phyloP scores from a whole-genome alignment of 192 early-diverging fungal genomes.

The Backusella australiensis region DNA sequence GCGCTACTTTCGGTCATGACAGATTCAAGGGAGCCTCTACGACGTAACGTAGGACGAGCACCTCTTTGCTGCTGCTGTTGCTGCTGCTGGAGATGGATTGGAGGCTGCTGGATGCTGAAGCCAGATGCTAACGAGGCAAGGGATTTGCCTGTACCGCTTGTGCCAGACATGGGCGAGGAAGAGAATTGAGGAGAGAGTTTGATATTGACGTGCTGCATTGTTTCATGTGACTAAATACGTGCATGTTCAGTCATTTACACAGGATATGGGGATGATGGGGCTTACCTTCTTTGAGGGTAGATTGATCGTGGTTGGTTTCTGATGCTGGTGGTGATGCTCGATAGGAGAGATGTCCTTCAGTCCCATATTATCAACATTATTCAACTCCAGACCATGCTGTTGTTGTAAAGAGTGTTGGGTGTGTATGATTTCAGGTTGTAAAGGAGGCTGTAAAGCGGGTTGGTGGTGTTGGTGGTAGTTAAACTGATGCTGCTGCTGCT shows the following conservation, averaged over 20 bases:
- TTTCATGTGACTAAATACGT: background rate
- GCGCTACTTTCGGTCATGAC: conserved; percentile 32
- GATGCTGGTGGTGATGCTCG: background rate
- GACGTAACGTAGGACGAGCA: background rate
- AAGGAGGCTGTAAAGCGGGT: background rate
- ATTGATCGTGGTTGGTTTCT: background rate
- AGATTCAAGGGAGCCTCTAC: conserved; percentile 34
- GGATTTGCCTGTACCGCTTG: conserved; percentile 12
- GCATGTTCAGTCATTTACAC: background rate
- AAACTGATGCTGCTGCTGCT: no score
- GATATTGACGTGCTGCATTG: background rate
- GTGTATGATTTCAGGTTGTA: background rate
- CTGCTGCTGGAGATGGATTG: background rate
- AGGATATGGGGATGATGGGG: background rate
- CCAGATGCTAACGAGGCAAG: conserved; percentile 16
- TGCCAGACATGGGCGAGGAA: conserved; percentile 23
- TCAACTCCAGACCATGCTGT: background rate
- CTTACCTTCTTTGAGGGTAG: conserved; percentile 18
- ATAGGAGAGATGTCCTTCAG: conserved; percentile 22
- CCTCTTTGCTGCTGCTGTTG: background rate
- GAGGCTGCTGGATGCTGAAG: conserved; percentile 6
- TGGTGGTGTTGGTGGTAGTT: background rate
- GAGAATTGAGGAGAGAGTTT: conserved; percentile 19
- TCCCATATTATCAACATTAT: background rate
- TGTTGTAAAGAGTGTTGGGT: background rate